These are phyloP conservation scores for Nitzschia sp. DNA, from an alignment of 108 stramenopile species.

Conservation along the genomic window DNA sequence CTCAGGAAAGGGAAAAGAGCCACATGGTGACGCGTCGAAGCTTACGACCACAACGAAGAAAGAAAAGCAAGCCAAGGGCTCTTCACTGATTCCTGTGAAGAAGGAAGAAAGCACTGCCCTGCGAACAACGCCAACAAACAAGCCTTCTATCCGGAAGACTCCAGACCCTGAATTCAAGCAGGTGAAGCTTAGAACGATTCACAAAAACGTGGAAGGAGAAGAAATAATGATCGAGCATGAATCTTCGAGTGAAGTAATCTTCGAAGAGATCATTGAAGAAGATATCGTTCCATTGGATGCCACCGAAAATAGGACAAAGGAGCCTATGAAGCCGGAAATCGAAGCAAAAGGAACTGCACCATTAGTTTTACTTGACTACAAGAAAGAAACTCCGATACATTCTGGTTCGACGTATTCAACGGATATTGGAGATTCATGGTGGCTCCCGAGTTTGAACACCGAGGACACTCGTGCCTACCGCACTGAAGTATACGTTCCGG, in stretches of 20 bases:
- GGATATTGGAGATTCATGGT: background rate
- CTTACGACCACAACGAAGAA: too few species aligned
- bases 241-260: background rate
- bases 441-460: slow-evolving; percentile 2
- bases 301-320: background rate
- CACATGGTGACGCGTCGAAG: too few species aligned
- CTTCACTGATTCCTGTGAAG: too few species aligned
- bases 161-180: too few species aligned
- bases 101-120: too few species aligned
- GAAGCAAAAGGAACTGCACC: too few species aligned
- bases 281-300: background rate
- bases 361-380: background rate
- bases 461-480: slow-evolving; percentile 7
- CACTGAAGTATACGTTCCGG: slow-evolving; percentile 4
- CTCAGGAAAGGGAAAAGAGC: too few species aligned
- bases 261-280: background rate
- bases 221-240: background rate
- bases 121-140: too few species aligned
- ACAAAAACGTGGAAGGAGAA: background rate
- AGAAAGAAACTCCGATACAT: background rate
- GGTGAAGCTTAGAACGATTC: too few species aligned
- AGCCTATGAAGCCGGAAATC: background rate
- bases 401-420: slow-evolving; percentile 2
- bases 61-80: too few species aligned
- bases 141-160: too few species aligned